Evolutionary conservation across 75 land plant species (phyloP), one percentile per base, ranked within the genome.

Genomic region (Ceratopteris richardii): DNA sequence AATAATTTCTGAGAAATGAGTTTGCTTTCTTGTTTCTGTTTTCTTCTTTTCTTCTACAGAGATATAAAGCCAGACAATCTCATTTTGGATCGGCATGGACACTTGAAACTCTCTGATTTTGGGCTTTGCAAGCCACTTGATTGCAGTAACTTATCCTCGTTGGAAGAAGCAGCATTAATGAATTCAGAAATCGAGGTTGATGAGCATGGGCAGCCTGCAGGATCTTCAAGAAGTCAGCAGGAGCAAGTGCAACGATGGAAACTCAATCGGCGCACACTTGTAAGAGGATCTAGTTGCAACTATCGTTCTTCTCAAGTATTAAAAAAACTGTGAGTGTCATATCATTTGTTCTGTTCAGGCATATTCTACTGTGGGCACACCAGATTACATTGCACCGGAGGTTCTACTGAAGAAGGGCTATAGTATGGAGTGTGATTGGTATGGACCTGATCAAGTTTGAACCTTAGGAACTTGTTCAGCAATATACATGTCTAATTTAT

Each of bases 351-450:
- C 7, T 22, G 3, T 11, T 5, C 71, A 89, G 95, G 95, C 95
- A 60, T 89, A 66, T 58, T 89, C 95, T 2, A 86, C 86, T 13
- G 95, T 86, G 20, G 95, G 95, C 29, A 89, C 95, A 29, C 90
- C 90, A 11, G 90, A 89, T 51, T 89, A 89, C 69, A 89, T 89
- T 80, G 95, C 95, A 30, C 95, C 95, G 23, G 95, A 89, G 69
- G 90, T 89, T 2, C 77, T 90, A 36, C 51, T 83, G 30, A 86
- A 86, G 77, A 86, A 89, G 70, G 95, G 95, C 41, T 89, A 89
- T 76, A 84, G 87, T 47, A 71, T 80, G 82, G 95, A 89, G 46
- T 89, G 95, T 67, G 95, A 89, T 56, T 88, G 93, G 93, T 88
- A 28, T 29, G 74, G 25, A n/a, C 17, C 14, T 20, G 5, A 46